Evolutionary conservation across 2,329 filamentous ascomycete species (phyloP).

Genomic region (Graphilbum fragrans): DNA sequence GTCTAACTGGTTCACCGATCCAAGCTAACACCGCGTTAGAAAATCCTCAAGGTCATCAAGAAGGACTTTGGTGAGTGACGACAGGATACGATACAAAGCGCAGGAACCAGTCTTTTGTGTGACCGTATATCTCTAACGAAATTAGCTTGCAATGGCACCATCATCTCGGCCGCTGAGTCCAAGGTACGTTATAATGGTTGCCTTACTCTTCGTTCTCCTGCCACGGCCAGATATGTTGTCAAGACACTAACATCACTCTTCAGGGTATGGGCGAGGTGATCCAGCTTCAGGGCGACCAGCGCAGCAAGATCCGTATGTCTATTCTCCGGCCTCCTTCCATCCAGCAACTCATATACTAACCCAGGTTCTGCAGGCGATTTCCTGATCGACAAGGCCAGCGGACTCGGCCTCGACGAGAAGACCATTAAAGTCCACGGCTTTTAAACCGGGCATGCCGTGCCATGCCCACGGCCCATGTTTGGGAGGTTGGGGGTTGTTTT

Average conservation of each 20-base stretch:
- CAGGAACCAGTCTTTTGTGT: neutral
- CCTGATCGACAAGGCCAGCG: constrained; percentile 89
- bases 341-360: neutral
- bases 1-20: neutral
- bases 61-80: constrained; percentile 40
- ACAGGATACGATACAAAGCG: neutral
- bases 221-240: neutral
- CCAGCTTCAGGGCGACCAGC: constrained; percentile 98
- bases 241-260: neutral
- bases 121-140: neutral
- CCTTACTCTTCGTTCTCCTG: neutral
- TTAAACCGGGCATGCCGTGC: constrained; percentile 24
- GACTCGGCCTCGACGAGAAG: constrained; percentile 87
- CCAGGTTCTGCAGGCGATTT: constrained; percentile 96
- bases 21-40: too few species aligned
- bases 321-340: too few species aligned
- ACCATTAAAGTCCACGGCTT: constrained; percentile 85
- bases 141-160: constrained; percentile 13
- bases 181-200: constrained; percentile 3
- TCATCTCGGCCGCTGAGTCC: constrained; percentile 13
- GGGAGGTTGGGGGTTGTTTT: neutral
- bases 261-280: constrained; percentile 27
- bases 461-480: constrained; percentile 1
- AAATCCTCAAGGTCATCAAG: constrained; percentile 99
- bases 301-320: constrained; percentile 33